Base-by-base conservation (phyloP, 2,329 filamentous ascomycete species). In the Trichophaea hybrida region DNA sequence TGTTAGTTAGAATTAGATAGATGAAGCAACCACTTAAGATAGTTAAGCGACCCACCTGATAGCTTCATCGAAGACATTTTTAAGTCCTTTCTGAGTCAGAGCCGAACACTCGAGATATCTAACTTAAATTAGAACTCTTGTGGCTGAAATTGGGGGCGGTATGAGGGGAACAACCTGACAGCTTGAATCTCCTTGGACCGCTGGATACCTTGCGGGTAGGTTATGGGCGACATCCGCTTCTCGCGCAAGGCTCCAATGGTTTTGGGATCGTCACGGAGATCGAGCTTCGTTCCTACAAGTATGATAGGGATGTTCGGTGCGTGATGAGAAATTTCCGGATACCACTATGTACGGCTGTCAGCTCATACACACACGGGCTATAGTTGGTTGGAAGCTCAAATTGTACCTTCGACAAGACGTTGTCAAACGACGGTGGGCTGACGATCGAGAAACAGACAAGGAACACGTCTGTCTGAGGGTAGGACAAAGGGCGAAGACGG, bases 401-500 rank as follows among this genome's bases (percentile, higher is more conserved):
- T 67, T 24, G 24, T 77, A 95, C 90, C 85, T 97, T 98, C 63
- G 90, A 90, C 76, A 89, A 93, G 72, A 98, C 91, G 82, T 98
- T 98, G 75, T 97, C 93, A 71, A 96, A 97, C 35, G 91, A 96
- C 24, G 93, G 88, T 53, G 91, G 91, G 82, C 87, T 94, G 75
- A 96, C 90, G 71, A 97, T 94, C 66, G 90, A 96, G 76, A 97
- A 97, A 76, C 91, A 97, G 72, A 97, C 96, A 67, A 97, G 78
- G 75, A 97, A 97, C 53, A 97, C 93, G 70, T 98, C 93, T 61
- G 93, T 97, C 77, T 98, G 91, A 8, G 93, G 93, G 75, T 97
- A 98, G 46, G 91, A 97, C 62, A 98, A 82, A 64, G 91, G 91
- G 70, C 91, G 84, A 71, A 97, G 79, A 74, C 91, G 81, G 73